Evolutionary conservation across 108 stramenopile species (phyloP).

Genomic region (Nannochloropsis salina): DNA sequence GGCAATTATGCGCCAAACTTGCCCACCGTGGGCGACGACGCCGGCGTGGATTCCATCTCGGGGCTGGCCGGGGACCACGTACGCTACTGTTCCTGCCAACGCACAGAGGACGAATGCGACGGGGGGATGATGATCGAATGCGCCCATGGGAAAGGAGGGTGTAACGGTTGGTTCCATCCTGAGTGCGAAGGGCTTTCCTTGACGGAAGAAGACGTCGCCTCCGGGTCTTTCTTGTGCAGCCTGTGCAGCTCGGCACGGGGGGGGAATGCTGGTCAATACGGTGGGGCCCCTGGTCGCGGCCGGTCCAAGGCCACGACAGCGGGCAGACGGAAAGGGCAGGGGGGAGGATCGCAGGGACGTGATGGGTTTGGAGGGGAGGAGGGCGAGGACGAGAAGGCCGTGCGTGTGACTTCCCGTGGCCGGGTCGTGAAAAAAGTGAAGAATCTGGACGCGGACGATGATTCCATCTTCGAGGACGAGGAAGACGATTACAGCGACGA

Average conservation of each 20-base stretch:
- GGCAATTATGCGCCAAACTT: background rate
- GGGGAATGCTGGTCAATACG: background rate
- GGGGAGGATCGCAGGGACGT: background rate
- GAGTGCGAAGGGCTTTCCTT: slow-evolving; percentile 44
- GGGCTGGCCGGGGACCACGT: background rate
- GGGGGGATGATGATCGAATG: slow-evolving; percentile 47
- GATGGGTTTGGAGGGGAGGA: background rate
- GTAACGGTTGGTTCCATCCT: slow-evolving; percentile 49
- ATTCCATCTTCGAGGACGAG: background rate
- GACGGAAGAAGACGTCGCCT: slow-evolving; percentile 31
- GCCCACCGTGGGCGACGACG: background rate
- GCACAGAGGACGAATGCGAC: slow-evolving; percentile 26
- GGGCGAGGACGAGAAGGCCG: background rate
- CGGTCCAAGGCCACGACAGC: background rate
- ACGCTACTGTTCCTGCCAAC: slow-evolving; percentile 2
- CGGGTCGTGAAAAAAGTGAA: background rate
- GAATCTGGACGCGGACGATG: background rate
- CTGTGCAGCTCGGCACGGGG: background rate
- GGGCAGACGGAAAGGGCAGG: background rate
- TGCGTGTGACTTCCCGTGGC: background rate
- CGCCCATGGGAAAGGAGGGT: slow-evolving; percentile 45
- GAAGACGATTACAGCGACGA: slow-evolving; percentile 16
- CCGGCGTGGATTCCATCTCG: background rate
- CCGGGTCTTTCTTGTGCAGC: background rate
- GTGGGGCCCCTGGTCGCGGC: background rate